A percentile compares a stretch with the other conserved stretches of the same genome.
Conservation (phyloP, 441 rosid species). For the Pelargonium cotyledonis region DNA sequence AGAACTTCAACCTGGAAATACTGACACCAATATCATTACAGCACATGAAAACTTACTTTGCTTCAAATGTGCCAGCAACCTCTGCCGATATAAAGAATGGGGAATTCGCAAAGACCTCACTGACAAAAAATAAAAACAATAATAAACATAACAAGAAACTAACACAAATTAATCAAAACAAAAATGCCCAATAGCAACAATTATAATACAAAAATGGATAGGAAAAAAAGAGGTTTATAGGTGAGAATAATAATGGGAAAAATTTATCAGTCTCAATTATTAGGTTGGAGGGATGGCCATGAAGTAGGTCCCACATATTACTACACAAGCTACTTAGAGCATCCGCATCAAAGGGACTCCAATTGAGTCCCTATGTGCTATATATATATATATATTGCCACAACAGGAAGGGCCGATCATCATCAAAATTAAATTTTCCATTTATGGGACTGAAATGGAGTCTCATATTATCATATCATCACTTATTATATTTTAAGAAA, state of each 20-base stretch:
- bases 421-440: too few species aligned
- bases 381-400: too few species aligned
- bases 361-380: too few species aligned
- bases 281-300: background rate
- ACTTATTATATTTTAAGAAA: too few species aligned
- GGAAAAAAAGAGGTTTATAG: background rate
- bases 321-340: background rate
- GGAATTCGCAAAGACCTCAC: constrained; percentile 80
- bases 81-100: constrained; percentile 94
- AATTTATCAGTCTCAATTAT: background rate
- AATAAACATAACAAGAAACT: background rate
- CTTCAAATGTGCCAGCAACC: constrained; percentile 57
- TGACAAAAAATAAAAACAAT: constrained; percentile 24
- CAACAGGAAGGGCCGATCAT: too few species aligned
- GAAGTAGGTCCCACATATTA: background rate
- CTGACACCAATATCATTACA: constrained; percentile 14
- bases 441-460: too few species aligned
- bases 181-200: too few species aligned
- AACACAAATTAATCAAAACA: background rate
- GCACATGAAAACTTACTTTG: constrained; percentile 43
- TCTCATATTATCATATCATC: too few species aligned
- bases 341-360: too few species aligned
- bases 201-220: background rate
- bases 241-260: background rate
- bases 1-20: constrained; percentile 17